Conservation (phyloP, 768 basidiomycete species). For the Lactarius indigo region DNA sequence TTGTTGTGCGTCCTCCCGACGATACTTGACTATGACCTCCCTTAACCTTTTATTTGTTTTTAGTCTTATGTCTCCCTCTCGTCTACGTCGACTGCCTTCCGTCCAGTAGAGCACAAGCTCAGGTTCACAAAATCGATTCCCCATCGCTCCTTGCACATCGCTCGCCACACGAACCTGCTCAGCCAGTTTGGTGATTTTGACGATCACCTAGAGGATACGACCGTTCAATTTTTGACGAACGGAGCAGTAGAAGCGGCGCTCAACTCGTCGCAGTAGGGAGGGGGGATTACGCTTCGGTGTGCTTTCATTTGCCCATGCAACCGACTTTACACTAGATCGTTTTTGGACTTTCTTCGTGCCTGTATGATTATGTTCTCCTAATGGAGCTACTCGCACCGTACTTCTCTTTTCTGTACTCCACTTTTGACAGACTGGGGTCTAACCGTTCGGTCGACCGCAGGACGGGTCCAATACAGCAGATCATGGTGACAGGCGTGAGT, state of each 20-base stretch:
- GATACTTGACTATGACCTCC: neutral
- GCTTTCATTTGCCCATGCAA: neutral
- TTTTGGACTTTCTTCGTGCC: neutral
- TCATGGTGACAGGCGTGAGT: neutral
- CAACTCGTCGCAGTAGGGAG: neutral
- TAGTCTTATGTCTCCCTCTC: constrained; percentile 7
- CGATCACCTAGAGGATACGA: constrained; percentile 75
- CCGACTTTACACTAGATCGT: neutral
- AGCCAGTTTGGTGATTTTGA: constrained; percentile 74
- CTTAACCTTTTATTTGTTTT: neutral
- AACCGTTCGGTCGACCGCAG: neutral
- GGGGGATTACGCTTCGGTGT: neutral
- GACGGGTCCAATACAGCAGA: neutral
- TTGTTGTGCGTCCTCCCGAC: constrained; percentile 15
- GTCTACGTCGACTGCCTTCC: neutral
- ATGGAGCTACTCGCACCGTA: neutral
- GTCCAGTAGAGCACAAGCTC: neutral
- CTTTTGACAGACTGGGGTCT: neutral
- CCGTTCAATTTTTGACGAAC: constrained; percentile 47
- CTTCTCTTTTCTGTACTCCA: neutral
- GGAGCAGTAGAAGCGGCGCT: constrained; percentile 19
- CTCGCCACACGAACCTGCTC: constrained; percentile 49
- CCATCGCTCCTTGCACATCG: constrained; percentile 44
- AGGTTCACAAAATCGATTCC: constrained; percentile 33
- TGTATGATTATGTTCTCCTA: constrained; percentile 4